Base-by-base conservation (phyloP, 2,329 filamentous ascomycete species). In the Epichloe baconii region DNA sequence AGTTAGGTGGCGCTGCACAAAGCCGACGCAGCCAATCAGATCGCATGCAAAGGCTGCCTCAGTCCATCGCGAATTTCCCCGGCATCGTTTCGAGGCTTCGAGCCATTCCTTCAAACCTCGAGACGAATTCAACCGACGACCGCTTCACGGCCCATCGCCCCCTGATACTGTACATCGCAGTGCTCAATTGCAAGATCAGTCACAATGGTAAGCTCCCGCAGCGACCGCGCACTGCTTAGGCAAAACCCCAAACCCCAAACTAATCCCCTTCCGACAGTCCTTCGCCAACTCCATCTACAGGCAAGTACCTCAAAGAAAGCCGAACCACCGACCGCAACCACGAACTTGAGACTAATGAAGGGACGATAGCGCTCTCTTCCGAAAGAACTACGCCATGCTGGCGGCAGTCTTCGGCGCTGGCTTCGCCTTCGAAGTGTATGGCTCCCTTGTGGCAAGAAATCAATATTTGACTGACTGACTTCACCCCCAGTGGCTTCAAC, bases 401-500 rank as follows among this genome's bases (percentile, higher is more conserved):
- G 84, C 81, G 59, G 78, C 82, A 58, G 86, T 98, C 66, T 98
- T 98, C 69, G 79, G 75, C 60, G 78, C 82, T 59, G 91, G 90
- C 59, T 98, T 98, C 67, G 87, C 78, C 57, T 89, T 95, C 67
- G 88, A 97, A 76, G 79, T 98, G 93, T 98, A 81, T 66, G 87
- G 36, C 73, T 57, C 44, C 46, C 56, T 49, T 47, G 37, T 40
- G 12, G 52, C 54, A 51, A 52, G 55, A 52, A 48, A 57, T 51
- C 51, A 54, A 58, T 52, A 54, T 31, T 34, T 21, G 40, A 48
- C 49, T 55, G 57, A 52, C 66, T 72, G 62, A 71, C 56, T 58
- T 47, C 51, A 43, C 31, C 46, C 52, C 64, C 64, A 97, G 93
- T 69, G 80, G 77, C 63, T 97, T 88, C 71, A 89, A 97, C 73